phyloP scores from a whole-genome alignment of 768 basidiomycete species.

The Coprinopsis sp. region DNA sequence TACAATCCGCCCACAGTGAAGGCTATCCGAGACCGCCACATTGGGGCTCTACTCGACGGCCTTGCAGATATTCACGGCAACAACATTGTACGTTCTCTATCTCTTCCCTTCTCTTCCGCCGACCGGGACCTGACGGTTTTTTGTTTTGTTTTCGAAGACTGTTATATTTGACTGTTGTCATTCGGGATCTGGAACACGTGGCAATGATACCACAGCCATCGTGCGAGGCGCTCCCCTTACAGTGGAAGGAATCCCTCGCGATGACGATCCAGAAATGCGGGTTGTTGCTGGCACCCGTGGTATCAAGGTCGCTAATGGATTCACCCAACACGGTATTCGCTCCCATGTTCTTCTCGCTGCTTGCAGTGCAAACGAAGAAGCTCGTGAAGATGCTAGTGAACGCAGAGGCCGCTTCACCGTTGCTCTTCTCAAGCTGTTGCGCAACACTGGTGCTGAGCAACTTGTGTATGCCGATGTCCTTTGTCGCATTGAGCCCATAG shows the following conservation, averaged over 20 bases:
- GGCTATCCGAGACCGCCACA: constrained; percentile 41
- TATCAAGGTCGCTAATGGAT: constrained; percentile 13
- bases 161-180: constrained; percentile 45
- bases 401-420: constrained; percentile 20
- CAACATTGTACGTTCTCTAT: constrained; percentile 33
- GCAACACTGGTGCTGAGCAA: constrained; percentile 15
- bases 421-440: constrained; percentile 23
- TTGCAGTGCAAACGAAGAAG: constrained; percentile 34
- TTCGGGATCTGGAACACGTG: constrained; percentile 33
- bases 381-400: constrained; percentile 4
- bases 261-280: constrained; percentile 24
- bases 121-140: neutral
- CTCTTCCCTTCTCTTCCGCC: neutral
- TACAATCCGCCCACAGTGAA: constrained; percentile 10
- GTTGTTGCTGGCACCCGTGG: constrained; percentile 14
- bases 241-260: constrained; percentile 8
- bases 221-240: neutral
- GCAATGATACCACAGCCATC: neutral
- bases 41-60: constrained; percentile 30
- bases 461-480: constrained; percentile 31
- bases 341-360: constrained; percentile 42
- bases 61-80: constrained; percentile 35
- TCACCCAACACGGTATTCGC: constrained; percentile 20
- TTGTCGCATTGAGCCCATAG: constrained; percentile 27
- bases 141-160: constrained; percentile 24